Base-by-base conservation (phyloP, 2,329 filamentous ascomycete genomes). In the Colletotrichum sublineola region DNA sequence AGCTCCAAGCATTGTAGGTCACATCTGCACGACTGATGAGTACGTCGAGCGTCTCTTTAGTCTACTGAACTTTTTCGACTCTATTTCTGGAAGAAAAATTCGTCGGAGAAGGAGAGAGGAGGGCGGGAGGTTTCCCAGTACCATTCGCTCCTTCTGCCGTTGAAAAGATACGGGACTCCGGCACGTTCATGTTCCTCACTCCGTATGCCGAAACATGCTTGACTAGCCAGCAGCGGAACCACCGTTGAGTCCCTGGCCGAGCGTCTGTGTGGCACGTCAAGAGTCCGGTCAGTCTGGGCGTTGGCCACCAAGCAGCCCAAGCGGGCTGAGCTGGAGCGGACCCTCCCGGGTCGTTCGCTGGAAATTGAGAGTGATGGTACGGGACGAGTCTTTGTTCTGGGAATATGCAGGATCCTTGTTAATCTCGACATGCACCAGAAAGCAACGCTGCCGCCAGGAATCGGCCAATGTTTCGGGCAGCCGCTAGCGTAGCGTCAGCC, bases 221-320 rank as follows among this genome's bases (percentile, higher is more conserved):
- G 5, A 33, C 36, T 63, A 63, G 48, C 62, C 36, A 18, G 33
- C 14, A 40, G 18, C 24, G 42, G 8, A 42, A 4, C 38, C 38
- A 18, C 52, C 7, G 24, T 29, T 2, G 31, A 15, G 40, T n/a
- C 46, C 31, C 31, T 20, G 18, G 9, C 7, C 57, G 8, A 5
- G 36, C 56, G 61, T 53, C 61, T 42, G 61, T 63, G 61, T 53
- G 7, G 44, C 11, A 50, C 46, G 46, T 52, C 33, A 52, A 38
- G 46, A 24, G 61, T 33, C 46, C 61, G 44, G 24, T 14, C 24
- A 31, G 20, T 5, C 9, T n/a, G 31, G 53, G 7, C 33, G 53
- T n/a, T 33, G 31, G 31, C 31, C 31, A 12, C 18, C 15, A 11
- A 33, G 31, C 53, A 9, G 33, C 20, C 53, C 20, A 18, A 38